These are phyloP conservation scores for Aurinia saxatilis DNA, from an alignment of 345 rosid species.

Conservation along the genomic window DNA sequence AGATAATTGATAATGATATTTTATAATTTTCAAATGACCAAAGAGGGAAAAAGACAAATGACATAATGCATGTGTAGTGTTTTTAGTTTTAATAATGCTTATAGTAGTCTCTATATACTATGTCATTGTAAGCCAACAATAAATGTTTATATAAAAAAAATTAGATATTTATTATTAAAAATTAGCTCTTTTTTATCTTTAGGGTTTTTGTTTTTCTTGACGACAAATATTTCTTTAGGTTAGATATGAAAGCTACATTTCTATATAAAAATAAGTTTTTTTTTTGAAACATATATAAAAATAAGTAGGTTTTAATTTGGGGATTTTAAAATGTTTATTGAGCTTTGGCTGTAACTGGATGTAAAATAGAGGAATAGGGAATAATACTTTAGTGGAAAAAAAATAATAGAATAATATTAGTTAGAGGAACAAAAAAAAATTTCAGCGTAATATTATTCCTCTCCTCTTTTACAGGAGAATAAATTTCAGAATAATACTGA, in stretches of 20 bases:
- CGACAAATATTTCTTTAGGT: conserved; percentile 4
- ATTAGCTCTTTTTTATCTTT: background rate
- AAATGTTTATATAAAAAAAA: background rate
- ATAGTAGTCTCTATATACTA: background rate
- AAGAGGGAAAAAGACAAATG: background rate
- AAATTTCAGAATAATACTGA: too few relatives aligned
- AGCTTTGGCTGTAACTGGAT: too few relatives aligned
- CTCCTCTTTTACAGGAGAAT: too few relatives aligned
- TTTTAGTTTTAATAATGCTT: background rate
- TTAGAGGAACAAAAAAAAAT: too few relatives aligned
- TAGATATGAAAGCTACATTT: conserved; percentile 14
- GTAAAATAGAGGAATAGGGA: too few relatives aligned
- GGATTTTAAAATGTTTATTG: background rate
- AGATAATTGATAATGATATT: background rate
- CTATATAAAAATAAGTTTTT: background rate
- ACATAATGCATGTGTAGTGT: conserved; percentile 13
- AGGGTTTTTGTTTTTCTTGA: background rate
- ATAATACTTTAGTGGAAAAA: too few relatives aligned
- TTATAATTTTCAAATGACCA: background rate
- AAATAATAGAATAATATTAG: too few relatives aligned
- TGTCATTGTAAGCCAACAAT: background rate
- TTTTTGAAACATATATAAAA: too few relatives aligned
- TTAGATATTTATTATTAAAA: background rate
- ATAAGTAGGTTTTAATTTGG: background rate
- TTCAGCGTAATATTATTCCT: too few relatives aligned